Base-by-base conservation (phyloP, 202 grass and related monocot genomes). In the Musa balbisiana region DNA sequence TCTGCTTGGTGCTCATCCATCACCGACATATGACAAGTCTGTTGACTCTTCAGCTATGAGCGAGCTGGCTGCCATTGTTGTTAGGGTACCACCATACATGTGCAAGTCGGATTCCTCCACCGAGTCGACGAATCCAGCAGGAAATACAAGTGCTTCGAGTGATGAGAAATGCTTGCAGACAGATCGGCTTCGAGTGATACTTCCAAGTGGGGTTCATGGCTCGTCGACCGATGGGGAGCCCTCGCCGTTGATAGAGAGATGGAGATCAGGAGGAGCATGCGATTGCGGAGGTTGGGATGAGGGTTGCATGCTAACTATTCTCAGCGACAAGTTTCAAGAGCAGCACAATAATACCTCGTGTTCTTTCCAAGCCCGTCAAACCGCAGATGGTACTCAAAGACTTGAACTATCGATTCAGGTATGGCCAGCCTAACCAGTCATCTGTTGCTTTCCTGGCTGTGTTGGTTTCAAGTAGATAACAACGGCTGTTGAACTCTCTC, bases 201-300 rank as follows among this genome's bases (percentile, higher is more conserved):
- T 99, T 81, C 91, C 96, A 69, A 92, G 88, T 79, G 91, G 91
- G 54, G 82, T 95, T 66, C 96, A 99, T n/a, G 91, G 96, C 13
- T 68, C 78, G 80, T 79, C 91, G 62, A 88, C 81, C 50, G 82
- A 78, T 49, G 89, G 85, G 51, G 82, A 81, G 23, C 89, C 87
- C 56, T 84, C 90, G 8, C 89, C 91, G 67, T 79, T 99, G 84
- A 89, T 99, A 59, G 77, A 99, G 77, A 90, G 96, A 87, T 99
- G 96, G 96, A 88, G 76, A 73, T 88, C 82, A 64, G 88, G 88
- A 81, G 91, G 95, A 69, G 64, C 76, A 51, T 99, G 96, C 63
- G 96, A 99, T 74, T 99, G 96, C 89, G 96, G 96, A 3, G 96
- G 96, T 54, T 99, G 96, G 96, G 96, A 99, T 79, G 96, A 99